Base-by-base conservation (phyloP, 306 rosid species). In the Benincasa hispida region DNA sequence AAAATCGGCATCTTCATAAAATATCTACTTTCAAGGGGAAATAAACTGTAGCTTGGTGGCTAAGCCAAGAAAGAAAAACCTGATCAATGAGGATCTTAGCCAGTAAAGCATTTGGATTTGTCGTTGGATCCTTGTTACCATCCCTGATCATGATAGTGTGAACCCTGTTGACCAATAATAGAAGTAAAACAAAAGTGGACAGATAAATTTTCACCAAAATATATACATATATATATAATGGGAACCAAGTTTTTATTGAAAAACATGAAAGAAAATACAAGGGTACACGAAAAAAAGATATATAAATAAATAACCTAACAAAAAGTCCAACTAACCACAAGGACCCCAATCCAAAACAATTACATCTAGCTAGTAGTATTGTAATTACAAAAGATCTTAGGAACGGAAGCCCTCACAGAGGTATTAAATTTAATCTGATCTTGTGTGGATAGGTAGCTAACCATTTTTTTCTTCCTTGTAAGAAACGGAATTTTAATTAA, bases 61-160 rank as follows among this genome's bases (percentile, higher is more conserved):
- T 72, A 51, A 28, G 60, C 45, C 42, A 13, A 81, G 77, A 19
- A 72, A 72, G 68, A 76, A 77, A 39, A 73, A 92, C 96, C 97
- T 90, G 97, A 80, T 82, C 87, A 15, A 92, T 84, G 77, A 92
- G 82, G 77, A 88, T 27, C 84, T 82, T 88, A 1, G 97, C 97
- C 77, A 90, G 48, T 69, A 83, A 57, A 80, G 97, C 96, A 57
- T 79, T 82, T 81, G 92, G 97, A 82, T 62, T 63, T 34, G 87
- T 77, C 59, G 77, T 67, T 37, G 92, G 92, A 65, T 92, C 92
- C 83, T 87, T 90, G 70, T 45, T 82, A 83, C 93, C 84, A 83
- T 92, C 97, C 72, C 84, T 86, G 77, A 70, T 70, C 97, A 88
- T 92, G 57, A 90, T 92, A 60, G 85, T 82, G 81, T 90, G 86